Conservation (phyloP, 2,329 filamentous ascomycete genomes). For the Beauveria sp. region DNA sequence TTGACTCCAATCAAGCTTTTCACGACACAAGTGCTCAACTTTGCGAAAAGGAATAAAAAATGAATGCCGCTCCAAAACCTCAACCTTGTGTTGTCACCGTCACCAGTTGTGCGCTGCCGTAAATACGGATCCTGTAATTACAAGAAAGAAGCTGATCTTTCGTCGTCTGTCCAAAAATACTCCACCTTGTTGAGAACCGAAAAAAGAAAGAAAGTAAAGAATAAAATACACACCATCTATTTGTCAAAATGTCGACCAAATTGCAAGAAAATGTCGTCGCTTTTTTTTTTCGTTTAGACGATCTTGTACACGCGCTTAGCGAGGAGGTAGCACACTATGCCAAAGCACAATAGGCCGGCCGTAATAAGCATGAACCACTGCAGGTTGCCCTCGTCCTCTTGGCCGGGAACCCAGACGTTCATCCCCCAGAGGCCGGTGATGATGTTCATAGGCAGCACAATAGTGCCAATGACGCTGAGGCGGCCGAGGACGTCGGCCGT, state of each 20-base stretch:
- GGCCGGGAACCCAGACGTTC: constrained; percentile 95
- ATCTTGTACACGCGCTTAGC: constrained; percentile 81
- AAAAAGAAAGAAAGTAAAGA: background rate
- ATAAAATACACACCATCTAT: background rate
- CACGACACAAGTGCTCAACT: background rate
- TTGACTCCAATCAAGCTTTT: background rate
- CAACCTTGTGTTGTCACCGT: too few species aligned
- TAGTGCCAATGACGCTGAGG: constrained; percentile 90
- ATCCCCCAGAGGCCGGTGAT: constrained; percentile 98
- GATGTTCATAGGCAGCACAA: constrained; percentile 97
- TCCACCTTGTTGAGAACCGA: background rate
- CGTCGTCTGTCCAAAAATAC: background rate
- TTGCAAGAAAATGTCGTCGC: background rate
- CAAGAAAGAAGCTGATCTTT: background rate
- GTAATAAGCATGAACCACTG: constrained; percentile 72
- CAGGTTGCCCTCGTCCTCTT: constrained; percentile 68
- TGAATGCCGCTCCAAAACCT: background rate
- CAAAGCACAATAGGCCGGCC: constrained; percentile 69
- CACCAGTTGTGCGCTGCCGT: too few species aligned
- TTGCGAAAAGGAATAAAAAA: background rate
- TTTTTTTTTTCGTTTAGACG: constrained; percentile 38
- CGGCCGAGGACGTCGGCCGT: constrained; percentile 93
- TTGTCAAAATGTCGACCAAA: background rate
- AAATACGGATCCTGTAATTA: too few species aligned
- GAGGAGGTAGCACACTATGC: constrained; percentile 68